Evolutionary conservation across 2,329 filamentous ascomycete genomes (phyloP).

Genomic region (Aspergillus sp.): DNA sequence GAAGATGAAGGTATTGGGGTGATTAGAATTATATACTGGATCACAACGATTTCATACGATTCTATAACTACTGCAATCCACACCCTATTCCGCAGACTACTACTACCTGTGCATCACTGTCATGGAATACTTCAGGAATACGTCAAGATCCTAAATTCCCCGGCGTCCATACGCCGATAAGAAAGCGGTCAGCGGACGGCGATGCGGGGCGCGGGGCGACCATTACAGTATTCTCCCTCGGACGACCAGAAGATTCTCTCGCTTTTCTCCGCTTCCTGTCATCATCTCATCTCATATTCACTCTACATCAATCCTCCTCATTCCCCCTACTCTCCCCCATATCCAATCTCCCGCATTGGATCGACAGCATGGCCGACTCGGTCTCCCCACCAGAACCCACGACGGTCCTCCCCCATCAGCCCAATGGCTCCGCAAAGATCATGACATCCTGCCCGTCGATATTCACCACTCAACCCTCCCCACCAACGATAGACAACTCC

Average conservation of each 20-base stretch:
- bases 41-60: too few species aligned
- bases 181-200: conserved; percentile 9
- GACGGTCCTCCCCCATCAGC: conserved; percentile 1
- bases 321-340: not conserved
- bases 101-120: too few species aligned
- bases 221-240: not conserved
- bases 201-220: conserved; percentile 12
- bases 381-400: not conserved
- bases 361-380: conserved; percentile 5
- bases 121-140: too few species aligned
- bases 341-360: not conserved
- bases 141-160: not conserved
- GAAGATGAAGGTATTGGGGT: conserved; percentile 57
- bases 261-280: not conserved
- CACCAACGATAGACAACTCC: not conserved
- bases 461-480: not conserved
- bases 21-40: conserved; percentile 3
- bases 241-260: conserved; percentile 11
- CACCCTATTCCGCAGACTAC: too few species aligned
- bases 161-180: conserved; percentile 4
- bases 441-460: not conserved
- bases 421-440: conserved; percentile 4
- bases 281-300: not conserved
- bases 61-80: too few species aligned
- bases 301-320: not conserved